Percentiles rank a stretch among this genome's conserved stretches.
These are phyloP conservation scores for Knufia petricola DNA, from an alignment of 2,329 filamentous ascomycete genomes.

Conservation along the genomic window DNA sequence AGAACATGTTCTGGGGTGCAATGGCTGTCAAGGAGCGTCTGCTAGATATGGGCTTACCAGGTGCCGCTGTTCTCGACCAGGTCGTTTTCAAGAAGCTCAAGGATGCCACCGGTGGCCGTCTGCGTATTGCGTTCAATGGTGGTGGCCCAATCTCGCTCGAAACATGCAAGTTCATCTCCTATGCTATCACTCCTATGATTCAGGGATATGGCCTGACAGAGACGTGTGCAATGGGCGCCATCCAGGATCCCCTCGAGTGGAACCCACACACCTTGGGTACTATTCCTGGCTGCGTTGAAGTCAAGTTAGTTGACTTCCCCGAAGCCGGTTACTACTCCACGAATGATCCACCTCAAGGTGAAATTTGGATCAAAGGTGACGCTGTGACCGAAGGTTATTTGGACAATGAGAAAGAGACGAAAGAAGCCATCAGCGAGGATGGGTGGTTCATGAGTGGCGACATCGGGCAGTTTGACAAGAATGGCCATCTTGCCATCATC, in stretches of 20 bases:
- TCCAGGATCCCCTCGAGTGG: slow-evolving; percentile 70
- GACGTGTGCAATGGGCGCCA: slow-evolving; percentile 58
- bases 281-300: slow-evolving; percentile 64
- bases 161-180: slow-evolving; percentile 81
- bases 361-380: slow-evolving; percentile 78
- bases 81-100: slow-evolving; percentile 89
- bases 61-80: slow-evolving; percentile 62
- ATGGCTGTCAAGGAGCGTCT: slow-evolving; percentile 53
- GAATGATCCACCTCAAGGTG: slow-evolving; percentile 72
- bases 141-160: slow-evolving; percentile 82
- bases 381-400: slow-evolving; percentile 71
- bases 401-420: slow-evolving; percentile 76
- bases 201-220: slow-evolving; percentile 90
- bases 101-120: slow-evolving; percentile 74
- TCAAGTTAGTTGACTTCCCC: slow-evolving; percentile 84
- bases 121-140: slow-evolving; percentile 89
- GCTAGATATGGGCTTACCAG: slow-evolving; percentile 44
- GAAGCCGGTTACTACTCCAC: slow-evolving; percentile 78
- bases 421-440: slow-evolving; percentile 65
- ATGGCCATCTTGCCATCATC: slow-evolving; percentile 76
- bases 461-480: slow-evolving; percentile 75
- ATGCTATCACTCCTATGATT: slow-evolving; percentile 91
- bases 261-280: slow-evolving; percentile 68
- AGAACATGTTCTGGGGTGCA: slow-evolving; percentile 67
- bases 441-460: slow-evolving; percentile 98